Base-by-base conservation (phyloP, 176 grass and related monocot species). In the Cocos nucifera region DNA sequence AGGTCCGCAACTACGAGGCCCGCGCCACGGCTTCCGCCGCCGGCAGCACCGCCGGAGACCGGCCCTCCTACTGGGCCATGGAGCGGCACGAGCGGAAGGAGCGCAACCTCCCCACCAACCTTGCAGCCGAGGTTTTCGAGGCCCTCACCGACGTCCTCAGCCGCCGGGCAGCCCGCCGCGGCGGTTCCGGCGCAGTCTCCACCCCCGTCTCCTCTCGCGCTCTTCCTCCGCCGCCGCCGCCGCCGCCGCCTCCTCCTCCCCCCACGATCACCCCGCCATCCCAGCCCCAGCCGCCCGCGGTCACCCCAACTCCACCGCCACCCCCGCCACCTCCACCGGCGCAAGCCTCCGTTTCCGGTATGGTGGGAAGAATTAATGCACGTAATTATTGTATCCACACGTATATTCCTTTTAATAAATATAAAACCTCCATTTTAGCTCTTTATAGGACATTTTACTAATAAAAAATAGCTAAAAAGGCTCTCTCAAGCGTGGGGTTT, bases 291-390 rank as follows among this genome's bases (percentile, higher is more conserved):
- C 35, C 35, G 35, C 1, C 66, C 70, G 3, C 70, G 49, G 15
- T 44, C 9, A 44, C 35, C 7, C 35, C 35, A 2, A 44, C 35
- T 44, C 35, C 35, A 12, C 8, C 35, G 35, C 35, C 9, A 10
- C 35, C 35, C 35, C 35, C 35, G 35, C 35, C 35, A 10, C 35
- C 35, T 44, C 35, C 35, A 3, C 35, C 35, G 6, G 55, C 75
- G 62, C 78, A 86, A 71, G 78, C 88, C 56, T 93, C 88, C 19
- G 81, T 89, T 99, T 99, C 94, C 53, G 94, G 94, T 99, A 92
- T 66, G 76, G 63, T 78, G 65, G 63, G 53, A 62, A 44, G 57
- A 26, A 59, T 52, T 50, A 59, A 65, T 58, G 53, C 50, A 52
- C 62, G 35, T 27, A 22, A 64, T 64, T 64, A 76, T 76, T 64